These are phyloP conservation scores for Lentinus tigrinus DNA, from an alignment of 768 basidiomycete species.

Conservation along the genomic window DNA sequence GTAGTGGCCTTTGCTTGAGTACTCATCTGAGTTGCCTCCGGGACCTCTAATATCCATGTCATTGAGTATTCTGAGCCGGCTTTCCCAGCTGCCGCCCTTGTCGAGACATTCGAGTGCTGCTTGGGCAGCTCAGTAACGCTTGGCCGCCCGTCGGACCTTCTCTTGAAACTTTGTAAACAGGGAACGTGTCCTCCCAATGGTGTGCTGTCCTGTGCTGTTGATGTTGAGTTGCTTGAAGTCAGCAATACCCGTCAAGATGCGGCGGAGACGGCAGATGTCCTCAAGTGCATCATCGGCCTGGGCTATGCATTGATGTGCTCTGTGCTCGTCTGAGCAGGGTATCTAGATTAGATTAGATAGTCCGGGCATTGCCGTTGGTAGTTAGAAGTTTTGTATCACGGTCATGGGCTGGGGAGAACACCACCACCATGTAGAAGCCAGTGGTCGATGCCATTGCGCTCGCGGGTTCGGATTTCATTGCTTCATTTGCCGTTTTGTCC, in stretches of 20 bases:
- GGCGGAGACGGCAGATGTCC: not conserved
- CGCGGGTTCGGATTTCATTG: no score
- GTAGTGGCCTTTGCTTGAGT: conserved; percentile 3
- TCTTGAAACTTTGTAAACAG: not conserved
- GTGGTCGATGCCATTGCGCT: no score
- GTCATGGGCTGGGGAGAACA: no score
- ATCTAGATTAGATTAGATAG: no score
- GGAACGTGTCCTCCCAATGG: not conserved
- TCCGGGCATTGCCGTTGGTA: no score
- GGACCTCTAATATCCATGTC: not conserved
- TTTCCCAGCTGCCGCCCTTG: not conserved
- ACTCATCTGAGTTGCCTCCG: not conserved
- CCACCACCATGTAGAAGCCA: no score
- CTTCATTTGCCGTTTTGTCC: no score
- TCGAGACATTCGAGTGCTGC: not conserved
- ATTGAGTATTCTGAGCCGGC: not conserved
- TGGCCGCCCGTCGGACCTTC: not conserved
- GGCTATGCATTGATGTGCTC: not conserved
- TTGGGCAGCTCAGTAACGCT: not conserved
- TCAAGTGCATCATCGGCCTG: conserved; percentile 11
- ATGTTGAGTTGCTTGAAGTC: conserved; percentile 8
- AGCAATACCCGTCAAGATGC: not conserved
- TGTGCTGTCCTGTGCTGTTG: not conserved
- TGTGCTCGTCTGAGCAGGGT: no score
- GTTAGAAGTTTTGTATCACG: no score